Evolutionary conservation across 1,284 basidiomycete genomes (phyloP).

Genomic region (Trichosporon sp.): DNA sequence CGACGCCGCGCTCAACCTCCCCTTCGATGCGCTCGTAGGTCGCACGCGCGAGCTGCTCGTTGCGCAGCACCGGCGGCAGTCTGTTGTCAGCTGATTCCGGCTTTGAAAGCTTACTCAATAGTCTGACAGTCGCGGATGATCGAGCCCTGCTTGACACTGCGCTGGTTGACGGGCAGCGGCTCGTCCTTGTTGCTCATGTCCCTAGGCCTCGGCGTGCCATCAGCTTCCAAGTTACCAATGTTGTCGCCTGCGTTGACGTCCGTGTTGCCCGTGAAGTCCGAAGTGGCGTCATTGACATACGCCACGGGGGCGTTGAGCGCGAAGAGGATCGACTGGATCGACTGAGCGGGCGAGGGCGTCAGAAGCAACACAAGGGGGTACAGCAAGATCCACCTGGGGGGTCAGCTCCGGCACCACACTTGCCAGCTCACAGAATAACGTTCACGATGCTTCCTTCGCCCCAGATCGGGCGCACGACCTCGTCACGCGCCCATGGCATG

Average conservation of each 20-base stretch:
- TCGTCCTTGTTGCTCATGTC: conserved; percentile 17
- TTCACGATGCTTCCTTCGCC: conserved; percentile 20
- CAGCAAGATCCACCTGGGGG: conserved; percentile 34
- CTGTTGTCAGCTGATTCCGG: conserved; percentile 17
- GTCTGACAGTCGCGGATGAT: conserved; percentile 41
- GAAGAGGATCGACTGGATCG: conserved; percentile 40
- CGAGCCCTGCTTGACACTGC: conserved; percentile 39
- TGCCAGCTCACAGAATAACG: conserved; percentile 28
- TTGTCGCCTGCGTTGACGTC: not conserved
- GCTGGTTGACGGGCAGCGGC: conserved; percentile 18
- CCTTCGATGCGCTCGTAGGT: conserved; percentile 38
- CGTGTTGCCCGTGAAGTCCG: not conserved
- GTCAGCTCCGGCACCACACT: not conserved
- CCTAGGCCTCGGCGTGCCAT: conserved; percentile 6
- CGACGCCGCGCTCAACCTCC: conserved; percentile 37
- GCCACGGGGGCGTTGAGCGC: conserved; percentile 42
- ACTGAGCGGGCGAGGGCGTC: conserved; percentile 36
- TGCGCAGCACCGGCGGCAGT: conserved; percentile 32
- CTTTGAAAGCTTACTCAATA: conserved; percentile 34
- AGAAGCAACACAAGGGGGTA: conserved; percentile 38
- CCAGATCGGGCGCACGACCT: conserved; percentile 34
- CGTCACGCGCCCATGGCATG: conserved; percentile 44
- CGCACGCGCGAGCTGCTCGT: conserved; percentile 29
- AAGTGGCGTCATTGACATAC: conserved; percentile 21
- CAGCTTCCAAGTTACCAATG: conserved; percentile 7